Base-by-base conservation (phyloP, 441 rosid species). In the Erodium moschatum region DNA sequence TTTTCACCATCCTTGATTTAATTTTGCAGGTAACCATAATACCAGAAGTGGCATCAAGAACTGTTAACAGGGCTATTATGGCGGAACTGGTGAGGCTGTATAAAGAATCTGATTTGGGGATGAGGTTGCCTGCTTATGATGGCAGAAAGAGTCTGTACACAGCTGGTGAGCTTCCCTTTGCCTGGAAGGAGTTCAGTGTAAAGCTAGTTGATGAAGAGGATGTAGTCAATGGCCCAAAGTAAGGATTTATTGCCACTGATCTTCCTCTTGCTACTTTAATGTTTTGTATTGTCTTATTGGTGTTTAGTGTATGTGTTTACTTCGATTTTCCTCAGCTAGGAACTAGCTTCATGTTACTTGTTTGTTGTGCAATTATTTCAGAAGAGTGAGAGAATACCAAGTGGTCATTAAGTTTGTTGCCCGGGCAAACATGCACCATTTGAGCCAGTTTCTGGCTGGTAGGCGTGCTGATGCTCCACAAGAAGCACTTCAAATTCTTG, bases 131-230 rank as follows among this genome's bases (percentile, higher is more conserved):
- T 60, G 99, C 99, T 74, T 94, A 91, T 42, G 99, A 94, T 79
- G 99, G 99, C 79, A 83, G 92, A 76, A 94, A 87, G 81, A 87
- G 91, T 58, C 87, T 94, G 70, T 94, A 94, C 82, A 94, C 99
- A 0, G 97, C 99, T 64, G 99, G 97, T 64, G 88, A 87, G 66
- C 92, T 94, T 77, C 97, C 99, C 42, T 94, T 94, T 71, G 75
- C 81, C 65, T 82, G 89, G 87, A 91, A 89, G 81, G 97, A 91
- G 83, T 94, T 94, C 82, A 75, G 52, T 27, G 77, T 94, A 78
- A 91, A 86, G 84, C 90, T 93, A 72, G 70, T 89, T 19, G 90
- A 87, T 78, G 92, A 90, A 65, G 96, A 82, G 1, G 90, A 88
- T 50, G 95, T 90, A 58, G 74, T 80, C 75, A 88, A 84, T 74